Percentiles rank a stretch among this genome's conserved stretches.
Evolutionary conservation across 2,329 filamentous ascomycete genomes (phyloP).

Genomic region (Fusarium sp.): DNA sequence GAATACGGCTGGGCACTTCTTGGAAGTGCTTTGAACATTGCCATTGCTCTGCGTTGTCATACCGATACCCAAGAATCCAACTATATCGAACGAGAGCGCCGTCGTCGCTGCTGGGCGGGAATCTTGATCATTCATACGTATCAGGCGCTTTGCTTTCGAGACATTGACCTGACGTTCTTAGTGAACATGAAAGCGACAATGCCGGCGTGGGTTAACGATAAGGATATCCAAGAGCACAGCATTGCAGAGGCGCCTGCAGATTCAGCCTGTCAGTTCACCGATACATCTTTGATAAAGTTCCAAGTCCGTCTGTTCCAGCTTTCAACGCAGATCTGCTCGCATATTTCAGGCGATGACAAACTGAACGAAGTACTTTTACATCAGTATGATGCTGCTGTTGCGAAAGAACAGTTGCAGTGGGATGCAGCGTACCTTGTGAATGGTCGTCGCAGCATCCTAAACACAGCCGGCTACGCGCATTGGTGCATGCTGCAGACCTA

Average conservation of each 20-base stretch:
- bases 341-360: background rate
- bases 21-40: slow-evolving; percentile 7
- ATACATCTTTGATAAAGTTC: background rate
- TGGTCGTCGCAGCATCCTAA: background rate
- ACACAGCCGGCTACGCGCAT: slow-evolving; percentile 4
- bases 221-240: background rate
- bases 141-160: slow-evolving; percentile 6
- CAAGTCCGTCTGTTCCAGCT: background rate
- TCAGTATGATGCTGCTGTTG: background rate
- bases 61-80: background rate
- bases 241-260: background rate
- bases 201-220: slow-evolving; percentile 7
- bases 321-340: background rate
- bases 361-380: background rate
- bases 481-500: slow-evolving; percentile 18
- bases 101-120: background rate
- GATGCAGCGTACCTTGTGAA: background rate
- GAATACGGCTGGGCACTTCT: slow-evolving; percentile 19
- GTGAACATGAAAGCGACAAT: slow-evolving; percentile 14
- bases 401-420: background rate
- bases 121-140: slow-evolving; percentile 1
- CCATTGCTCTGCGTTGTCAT: background rate
- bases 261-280: background rate
- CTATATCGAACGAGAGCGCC: background rate
- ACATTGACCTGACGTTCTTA: slow-evolving; percentile 7